Conservation (phyloP, 306 rosid genomes). For the Echinosophora koreensis region DNA sequence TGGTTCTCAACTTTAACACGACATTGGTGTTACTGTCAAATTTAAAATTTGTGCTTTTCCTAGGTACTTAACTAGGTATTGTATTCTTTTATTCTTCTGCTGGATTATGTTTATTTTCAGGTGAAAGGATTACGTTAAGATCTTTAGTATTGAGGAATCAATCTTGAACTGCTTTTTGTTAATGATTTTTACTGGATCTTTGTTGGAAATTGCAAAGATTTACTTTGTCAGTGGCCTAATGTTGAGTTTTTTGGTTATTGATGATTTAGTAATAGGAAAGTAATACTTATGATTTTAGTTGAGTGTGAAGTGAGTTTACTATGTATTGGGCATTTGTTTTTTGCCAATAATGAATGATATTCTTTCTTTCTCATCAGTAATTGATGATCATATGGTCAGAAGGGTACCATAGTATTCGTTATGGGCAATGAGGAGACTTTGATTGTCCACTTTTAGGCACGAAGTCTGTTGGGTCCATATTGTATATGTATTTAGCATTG, state of each 20-base stretch:
- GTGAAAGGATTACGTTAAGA: background rate
- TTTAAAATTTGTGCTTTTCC: background rate
- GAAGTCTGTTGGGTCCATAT: background rate
- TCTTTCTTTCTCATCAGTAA: background rate
- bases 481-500: background rate
- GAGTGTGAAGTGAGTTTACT: slow-evolving; percentile 17
- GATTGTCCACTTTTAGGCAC: background rate
- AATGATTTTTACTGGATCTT: background rate
- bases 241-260: background rate
- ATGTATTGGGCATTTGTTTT: slow-evolving; percentile 4
- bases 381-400: background rate
- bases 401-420: background rate
- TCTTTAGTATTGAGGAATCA: slow-evolving; percentile 6
- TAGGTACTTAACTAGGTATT: background rate
- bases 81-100: background rate
- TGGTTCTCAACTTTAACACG: background rate
- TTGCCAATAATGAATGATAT: background rate
- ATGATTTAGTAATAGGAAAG: background rate
- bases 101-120: slow-evolving; percentile 18
- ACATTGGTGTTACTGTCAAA: background rate
- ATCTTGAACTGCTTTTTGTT: slow-evolving; percentile 15
- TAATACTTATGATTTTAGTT: slow-evolving; percentile 18
- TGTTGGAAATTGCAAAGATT: background rate
- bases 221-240: background rate
- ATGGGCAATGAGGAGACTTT: background rate